Conservation (phyloP, 2,329 filamentous ascomycete genomes). For the Colletotrichum scovillei region DNA sequence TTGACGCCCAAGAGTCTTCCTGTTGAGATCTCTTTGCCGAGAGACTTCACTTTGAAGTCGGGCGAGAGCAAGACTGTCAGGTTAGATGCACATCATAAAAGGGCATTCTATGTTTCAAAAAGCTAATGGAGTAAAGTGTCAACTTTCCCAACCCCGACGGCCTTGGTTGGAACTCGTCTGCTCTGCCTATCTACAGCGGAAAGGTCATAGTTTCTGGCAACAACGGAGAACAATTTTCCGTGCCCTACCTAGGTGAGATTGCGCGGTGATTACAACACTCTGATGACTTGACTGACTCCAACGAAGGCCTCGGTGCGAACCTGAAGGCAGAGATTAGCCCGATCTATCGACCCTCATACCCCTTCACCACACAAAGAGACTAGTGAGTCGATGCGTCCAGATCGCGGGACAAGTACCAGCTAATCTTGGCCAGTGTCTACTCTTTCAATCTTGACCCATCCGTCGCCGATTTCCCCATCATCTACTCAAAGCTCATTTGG, state of each 20-base stretch:
- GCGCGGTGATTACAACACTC: no score
- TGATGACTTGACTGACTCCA: background rate
- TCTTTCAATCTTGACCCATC: slow-evolving; percentile 35
- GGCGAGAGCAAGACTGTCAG: slow-evolving; percentile 41
- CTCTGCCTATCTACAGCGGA: slow-evolving; percentile 47
- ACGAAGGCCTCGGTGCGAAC: slow-evolving; percentile 39
- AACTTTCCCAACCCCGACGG: slow-evolving; percentile 43
- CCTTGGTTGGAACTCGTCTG: slow-evolving; percentile 42
- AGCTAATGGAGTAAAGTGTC: slow-evolving; percentile 33
- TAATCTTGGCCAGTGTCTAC: background rate
- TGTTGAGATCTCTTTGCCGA: slow-evolving; percentile 38
- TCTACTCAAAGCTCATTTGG: slow-evolving; percentile 36
- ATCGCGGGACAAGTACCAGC: rapidly evolving
- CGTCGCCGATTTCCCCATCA: slow-evolving; percentile 36
- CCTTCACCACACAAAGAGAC: slow-evolving; percentile 23
- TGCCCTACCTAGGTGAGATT: slow-evolving; percentile 46
- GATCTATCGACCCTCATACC: slow-evolving; percentile 36
- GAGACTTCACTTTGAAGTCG: slow-evolving; percentile 40
- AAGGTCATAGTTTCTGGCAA: slow-evolving; percentile 45
- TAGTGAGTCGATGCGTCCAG: background rate
- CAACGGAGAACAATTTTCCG: slow-evolving; percentile 45
- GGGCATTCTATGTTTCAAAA: no score
- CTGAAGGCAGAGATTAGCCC: slow-evolving; percentile 38
- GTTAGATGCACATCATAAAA: slow-evolving; percentile 22
- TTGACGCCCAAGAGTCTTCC: slow-evolving; percentile 37